Conservation (phyloP, 1,284 basidiomycete species). For the Inonotus hispidus region DNA sequence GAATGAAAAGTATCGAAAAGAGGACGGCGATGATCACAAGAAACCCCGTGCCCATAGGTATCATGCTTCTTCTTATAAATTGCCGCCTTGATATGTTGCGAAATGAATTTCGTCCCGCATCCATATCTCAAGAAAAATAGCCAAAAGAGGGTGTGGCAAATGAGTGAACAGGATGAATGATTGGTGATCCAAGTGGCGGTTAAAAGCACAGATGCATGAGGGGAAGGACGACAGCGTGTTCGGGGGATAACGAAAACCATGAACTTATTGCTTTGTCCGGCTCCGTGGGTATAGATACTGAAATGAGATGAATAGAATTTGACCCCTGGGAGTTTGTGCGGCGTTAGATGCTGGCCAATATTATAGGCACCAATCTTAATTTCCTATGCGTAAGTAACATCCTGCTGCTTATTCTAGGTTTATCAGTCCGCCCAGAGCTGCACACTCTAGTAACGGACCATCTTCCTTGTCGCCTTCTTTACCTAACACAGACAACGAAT, state of each 20-base stretch:
- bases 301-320: too few species aligned
- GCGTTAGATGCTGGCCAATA: neutral
- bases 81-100: neutral
- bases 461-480: conserved; percentile 25
- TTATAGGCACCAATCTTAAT: neutral
- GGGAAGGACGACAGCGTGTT: too few species aligned
- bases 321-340: neutral
- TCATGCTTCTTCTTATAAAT: conserved; percentile 17
- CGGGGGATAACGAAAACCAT: neutral
- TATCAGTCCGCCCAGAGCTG: conserved; percentile 5
- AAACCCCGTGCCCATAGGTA: conserved; percentile 37
- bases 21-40: conserved; percentile 35
- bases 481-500: conserved; percentile 11
- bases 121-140: neutral
- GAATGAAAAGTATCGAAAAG: conserved; percentile 44
- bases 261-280: neutral
- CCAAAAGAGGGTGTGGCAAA: neutral
- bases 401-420: conserved; percentile 24
- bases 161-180: neutral
- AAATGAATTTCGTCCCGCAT: neutral
- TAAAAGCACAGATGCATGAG: neutral
- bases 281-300: neutral
- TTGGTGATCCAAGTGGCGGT: neutral
- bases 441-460: conserved; percentile 37
- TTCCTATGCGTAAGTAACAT: neutral